phyloP scores from a whole-genome alignment of 1,139 yeast genomes.

The Zygosaccharomyces sapae region DNA sequence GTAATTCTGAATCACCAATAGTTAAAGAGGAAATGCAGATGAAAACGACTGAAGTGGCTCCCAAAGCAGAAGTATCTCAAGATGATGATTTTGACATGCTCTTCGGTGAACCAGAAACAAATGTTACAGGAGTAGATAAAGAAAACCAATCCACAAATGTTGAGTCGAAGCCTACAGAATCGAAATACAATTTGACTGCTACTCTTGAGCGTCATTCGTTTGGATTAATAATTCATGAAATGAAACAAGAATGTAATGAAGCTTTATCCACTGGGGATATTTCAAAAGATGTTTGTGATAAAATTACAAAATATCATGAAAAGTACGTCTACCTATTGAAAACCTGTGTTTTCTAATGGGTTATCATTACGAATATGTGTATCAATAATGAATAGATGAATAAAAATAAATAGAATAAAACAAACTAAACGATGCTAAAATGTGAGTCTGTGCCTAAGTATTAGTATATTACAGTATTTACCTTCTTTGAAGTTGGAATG shows the following conservation, averaged over 20 bases:
- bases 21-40: conserved; percentile 8
- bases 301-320: conserved; percentile 21
- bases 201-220: conserved; percentile 25
- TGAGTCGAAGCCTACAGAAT: conserved; percentile 9
- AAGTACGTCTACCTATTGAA: conserved; percentile 30
- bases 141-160: conserved; percentile 15
- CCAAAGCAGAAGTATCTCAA: conserved; percentile 20
- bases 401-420: neutral
- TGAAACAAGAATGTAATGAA: conserved; percentile 17
- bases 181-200: conserved; percentile 12
- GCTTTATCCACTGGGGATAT: conserved; percentile 20
- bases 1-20: conserved; percentile 14
- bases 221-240: conserved; percentile 27
- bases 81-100: conserved; percentile 38
- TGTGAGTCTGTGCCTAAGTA: neutral
- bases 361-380: neutral
- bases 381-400: neutral
- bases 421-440: neutral
- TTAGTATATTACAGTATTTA: neutral
- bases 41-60: conserved; percentile 18
- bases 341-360: conserved; percentile 27
- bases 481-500: neutral
- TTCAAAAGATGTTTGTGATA: conserved; percentile 24
- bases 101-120: conserved; percentile 35
- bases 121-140: conserved; percentile 27